These are phyloP conservation scores for Gynandropsis gynandra DNA, from an alignment of 345 rosid genomes.

Conservation along the genomic window DNA sequence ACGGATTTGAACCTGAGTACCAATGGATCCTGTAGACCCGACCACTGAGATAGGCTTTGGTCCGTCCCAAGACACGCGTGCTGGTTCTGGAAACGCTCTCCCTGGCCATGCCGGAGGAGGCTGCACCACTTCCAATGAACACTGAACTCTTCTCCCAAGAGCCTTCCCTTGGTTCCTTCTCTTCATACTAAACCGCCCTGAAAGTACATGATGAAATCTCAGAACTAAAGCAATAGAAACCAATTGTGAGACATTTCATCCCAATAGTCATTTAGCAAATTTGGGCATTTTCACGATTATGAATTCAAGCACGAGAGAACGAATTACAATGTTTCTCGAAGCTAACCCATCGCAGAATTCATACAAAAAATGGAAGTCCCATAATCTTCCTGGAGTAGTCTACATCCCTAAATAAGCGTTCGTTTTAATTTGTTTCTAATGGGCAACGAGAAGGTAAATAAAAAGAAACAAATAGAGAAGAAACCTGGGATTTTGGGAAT, in stretches of 20 bases:
- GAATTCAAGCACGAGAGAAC: background rate
- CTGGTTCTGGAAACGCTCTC: constrained; percentile 61
- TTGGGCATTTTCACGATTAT: no score
- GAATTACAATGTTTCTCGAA: background rate
- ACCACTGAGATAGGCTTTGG: constrained; percentile 86
- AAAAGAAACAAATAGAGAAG: background rate
- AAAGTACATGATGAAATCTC: constrained; percentile 2
- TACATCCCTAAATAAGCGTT: background rate
- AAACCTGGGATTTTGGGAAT: constrained; percentile 56
- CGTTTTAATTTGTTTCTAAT: background rate
- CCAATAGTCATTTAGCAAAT: background rate
- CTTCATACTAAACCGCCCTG: constrained; percentile 54
- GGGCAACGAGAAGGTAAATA: constrained; percentile 14
- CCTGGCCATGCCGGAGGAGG: constrained; percentile 97
- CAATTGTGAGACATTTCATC: background rate
- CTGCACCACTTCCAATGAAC: constrained; percentile 45
- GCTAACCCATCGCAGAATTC: constrained; percentile 12
- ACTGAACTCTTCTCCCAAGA: constrained; percentile 46
- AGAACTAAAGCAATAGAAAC: background rate
- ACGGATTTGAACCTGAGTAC: constrained; percentile 63
- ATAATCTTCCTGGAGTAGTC: no score
- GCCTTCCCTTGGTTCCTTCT: constrained; percentile 38
- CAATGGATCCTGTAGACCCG: constrained; percentile 98
- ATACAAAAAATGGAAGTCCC: background rate
- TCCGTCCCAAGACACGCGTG: constrained; percentile 71